These are phyloP conservation scores for Selenicereus undatus DNA, from an alignment of 148 eudicot species.

Conservation along the genomic window DNA sequence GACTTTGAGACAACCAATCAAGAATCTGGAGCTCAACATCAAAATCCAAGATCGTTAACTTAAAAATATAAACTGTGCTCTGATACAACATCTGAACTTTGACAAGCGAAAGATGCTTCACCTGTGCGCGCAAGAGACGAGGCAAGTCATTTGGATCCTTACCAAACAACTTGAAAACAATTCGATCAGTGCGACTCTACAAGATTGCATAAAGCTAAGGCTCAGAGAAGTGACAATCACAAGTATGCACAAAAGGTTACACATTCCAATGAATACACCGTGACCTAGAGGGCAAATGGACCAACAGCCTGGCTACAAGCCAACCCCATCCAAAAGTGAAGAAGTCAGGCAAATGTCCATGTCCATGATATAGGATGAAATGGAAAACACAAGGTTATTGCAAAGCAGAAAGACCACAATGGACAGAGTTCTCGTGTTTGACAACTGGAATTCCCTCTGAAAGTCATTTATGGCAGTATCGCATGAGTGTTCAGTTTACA, in stretches of 20 bases:
- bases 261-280: neutral
- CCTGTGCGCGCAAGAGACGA: slow-evolving; percentile 65
- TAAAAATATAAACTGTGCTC: neutral
- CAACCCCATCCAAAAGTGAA: neutral
- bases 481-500: neutral
- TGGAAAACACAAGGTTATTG: neutral
- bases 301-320: neutral
- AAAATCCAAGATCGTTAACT: neutral
- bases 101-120: slow-evolving; percentile 23
- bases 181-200: slow-evolving; percentile 87
- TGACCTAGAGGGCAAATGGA: neutral
- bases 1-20: slow-evolving; percentile 82
- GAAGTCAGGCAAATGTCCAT: neutral
- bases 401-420: neutral
- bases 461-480: neutral
- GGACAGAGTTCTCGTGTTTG: neutral
- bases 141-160: slow-evolving; percentile 91
- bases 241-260: neutral
- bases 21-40: slow-evolving; percentile 53
- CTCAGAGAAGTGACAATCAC: neutral
- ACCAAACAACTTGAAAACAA: slow-evolving; percentile 87
- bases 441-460: too few species aligned
- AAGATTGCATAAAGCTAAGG: slow-evolving; percentile 11
- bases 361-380: neutral
- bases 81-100: neutral